These are phyloP conservation scores for Paecilomyces formosus DNA, from an alignment of 2,329 filamentous ascomycete genomes.

Conservation along the genomic window DNA sequence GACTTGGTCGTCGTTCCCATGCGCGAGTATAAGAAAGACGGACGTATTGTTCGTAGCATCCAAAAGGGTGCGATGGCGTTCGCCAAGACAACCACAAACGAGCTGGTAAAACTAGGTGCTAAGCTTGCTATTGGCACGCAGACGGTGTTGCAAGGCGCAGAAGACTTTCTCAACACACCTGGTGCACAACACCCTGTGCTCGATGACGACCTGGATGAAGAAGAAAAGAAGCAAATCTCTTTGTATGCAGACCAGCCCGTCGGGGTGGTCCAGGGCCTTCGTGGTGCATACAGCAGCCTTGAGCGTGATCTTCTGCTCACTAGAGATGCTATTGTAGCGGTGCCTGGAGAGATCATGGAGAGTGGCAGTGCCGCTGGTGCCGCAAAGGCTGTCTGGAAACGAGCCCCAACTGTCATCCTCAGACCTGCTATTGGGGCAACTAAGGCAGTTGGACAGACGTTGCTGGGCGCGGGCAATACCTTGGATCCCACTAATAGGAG, in stretches of 20 bases:
- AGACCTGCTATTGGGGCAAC: conserved; percentile 84
- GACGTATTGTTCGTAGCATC: conserved; percentile 82
- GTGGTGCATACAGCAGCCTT: conserved; percentile 73
- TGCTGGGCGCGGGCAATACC: conserved; percentile 87
- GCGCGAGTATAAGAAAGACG: conserved; percentile 88
- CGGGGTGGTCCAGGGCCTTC: conserved; percentile 76
- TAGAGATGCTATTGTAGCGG: conserved; percentile 85
- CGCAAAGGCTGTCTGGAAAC: conserved; percentile 66
- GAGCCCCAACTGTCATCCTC: conserved; percentile 89
- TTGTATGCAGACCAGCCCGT: conserved; percentile 92
- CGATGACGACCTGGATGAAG: conserved; percentile 56
- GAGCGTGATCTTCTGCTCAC: conserved; percentile 81
- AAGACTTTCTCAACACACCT: conserved; percentile 58
- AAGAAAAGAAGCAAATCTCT: conserved; percentile 72
- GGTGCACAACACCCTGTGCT: conserved; percentile 24
- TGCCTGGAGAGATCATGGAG: conserved; percentile 86
- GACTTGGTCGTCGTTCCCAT: conserved; percentile 86
- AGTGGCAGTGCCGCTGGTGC: conserved; percentile 73
- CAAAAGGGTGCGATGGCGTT: conserved; percentile 86
- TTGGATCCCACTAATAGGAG: conserved; percentile 76
- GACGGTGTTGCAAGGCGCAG: conserved; percentile 81
- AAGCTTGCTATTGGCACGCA: conserved; percentile 94
- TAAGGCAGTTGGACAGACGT: conserved; percentile 78
- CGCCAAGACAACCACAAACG: conserved; percentile 85
- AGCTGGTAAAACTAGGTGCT: conserved; percentile 88